These are phyloP conservation scores for Dalbergia oliveri DNA, from an alignment of 306 rosid species.

Conservation along the genomic window DNA sequence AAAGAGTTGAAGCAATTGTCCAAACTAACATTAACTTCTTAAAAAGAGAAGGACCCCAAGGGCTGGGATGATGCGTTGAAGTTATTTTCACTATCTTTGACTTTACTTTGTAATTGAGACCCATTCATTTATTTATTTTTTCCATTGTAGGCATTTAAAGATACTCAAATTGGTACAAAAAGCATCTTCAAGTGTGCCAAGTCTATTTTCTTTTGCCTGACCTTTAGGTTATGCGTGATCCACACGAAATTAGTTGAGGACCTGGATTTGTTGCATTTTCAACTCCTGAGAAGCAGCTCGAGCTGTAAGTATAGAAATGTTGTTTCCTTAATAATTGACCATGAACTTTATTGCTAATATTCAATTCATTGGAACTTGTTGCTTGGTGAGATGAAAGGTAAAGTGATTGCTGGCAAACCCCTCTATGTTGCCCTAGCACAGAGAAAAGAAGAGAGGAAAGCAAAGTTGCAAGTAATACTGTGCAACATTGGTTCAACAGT, in stretches of 20 bases:
- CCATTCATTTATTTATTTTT: no score
- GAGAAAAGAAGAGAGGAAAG: slow-evolving; percentile 62
- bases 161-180: no score
- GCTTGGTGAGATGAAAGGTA: slow-evolving; percentile 59
- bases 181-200: not conserved
- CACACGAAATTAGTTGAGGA: slow-evolving; percentile 56
- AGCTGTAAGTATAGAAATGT: slow-evolving; percentile 52
- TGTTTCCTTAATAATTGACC: not conserved
- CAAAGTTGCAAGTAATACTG: slow-evolving; percentile 60
- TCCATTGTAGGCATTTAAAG: no score
- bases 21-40: no score
- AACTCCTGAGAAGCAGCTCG: slow-evolving; percentile 58
- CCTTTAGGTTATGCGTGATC: slow-evolving; percentile 56
- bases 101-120: no score
- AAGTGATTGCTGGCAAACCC: slow-evolving; percentile 56
- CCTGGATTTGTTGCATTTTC: slow-evolving; percentile 65
- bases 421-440: slow-evolving; percentile 69
- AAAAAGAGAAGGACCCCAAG: no score
- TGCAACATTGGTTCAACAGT: not conserved
- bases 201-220: not conserved
- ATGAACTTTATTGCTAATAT: slow-evolving; percentile 9
- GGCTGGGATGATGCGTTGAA: no score
- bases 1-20: no score
- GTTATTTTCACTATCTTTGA: no score
- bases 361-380: slow-evolving; percentile 30